Percentiles rank a stretch among this genome's conserved stretches.
These are phyloP conservation scores for Tilletia indica DNA, from an alignment of 1,284 basidiomycete genomes.

Conservation along the genomic window DNA sequence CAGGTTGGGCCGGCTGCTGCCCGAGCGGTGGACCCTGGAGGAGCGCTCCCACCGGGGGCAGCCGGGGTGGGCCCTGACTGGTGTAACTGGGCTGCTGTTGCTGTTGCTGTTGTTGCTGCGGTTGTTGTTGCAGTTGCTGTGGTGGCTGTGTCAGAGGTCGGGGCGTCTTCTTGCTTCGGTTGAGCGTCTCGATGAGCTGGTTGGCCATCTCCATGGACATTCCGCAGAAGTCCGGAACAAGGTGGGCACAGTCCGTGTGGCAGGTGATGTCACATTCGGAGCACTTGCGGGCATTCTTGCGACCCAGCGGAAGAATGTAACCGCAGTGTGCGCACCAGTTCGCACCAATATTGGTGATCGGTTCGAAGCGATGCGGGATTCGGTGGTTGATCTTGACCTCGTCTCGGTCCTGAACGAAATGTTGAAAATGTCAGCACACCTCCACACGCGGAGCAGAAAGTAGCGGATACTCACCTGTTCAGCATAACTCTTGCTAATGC, in stretches of 20 bases:
- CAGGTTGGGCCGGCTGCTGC: slow-evolving; percentile 20
- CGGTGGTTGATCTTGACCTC: slow-evolving; percentile 99
- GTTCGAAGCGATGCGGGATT: slow-evolving; percentile 96
- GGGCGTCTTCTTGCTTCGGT: slow-evolving; percentile 40
- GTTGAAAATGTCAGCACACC: too few species aligned
- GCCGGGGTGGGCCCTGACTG: slow-evolving; percentile 21
- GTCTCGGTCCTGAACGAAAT: slow-evolving; percentile 72
- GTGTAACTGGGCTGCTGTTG: neutral
- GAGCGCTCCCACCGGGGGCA: slow-evolving; percentile 20
- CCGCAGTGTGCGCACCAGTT: slow-evolving; percentile 99
- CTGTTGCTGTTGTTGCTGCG: slow-evolving; percentile 22
- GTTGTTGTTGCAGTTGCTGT: slow-evolving; percentile 22
- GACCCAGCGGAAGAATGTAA: slow-evolving; percentile 85
- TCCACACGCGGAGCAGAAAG: too few species aligned
- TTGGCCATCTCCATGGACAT: slow-evolving; percentile 99
- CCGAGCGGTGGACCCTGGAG: neutral
- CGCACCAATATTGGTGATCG: slow-evolving; percentile 92
- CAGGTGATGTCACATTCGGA: slow-evolving; percentile 94
- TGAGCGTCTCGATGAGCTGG: slow-evolving; percentile 77
- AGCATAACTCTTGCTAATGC: slow-evolving; percentile 92
- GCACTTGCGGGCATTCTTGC: slow-evolving; percentile 93
- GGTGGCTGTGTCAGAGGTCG: slow-evolving; percentile 17
- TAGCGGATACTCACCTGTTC: slow-evolving; percentile 63
- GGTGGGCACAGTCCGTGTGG: slow-evolving; percentile 94
- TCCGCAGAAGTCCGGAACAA: slow-evolving; percentile 98